phyloP scores from a whole-genome alignment of 2,329 filamentous ascomycete species.

The Exophiala xenobiotica region DNA sequence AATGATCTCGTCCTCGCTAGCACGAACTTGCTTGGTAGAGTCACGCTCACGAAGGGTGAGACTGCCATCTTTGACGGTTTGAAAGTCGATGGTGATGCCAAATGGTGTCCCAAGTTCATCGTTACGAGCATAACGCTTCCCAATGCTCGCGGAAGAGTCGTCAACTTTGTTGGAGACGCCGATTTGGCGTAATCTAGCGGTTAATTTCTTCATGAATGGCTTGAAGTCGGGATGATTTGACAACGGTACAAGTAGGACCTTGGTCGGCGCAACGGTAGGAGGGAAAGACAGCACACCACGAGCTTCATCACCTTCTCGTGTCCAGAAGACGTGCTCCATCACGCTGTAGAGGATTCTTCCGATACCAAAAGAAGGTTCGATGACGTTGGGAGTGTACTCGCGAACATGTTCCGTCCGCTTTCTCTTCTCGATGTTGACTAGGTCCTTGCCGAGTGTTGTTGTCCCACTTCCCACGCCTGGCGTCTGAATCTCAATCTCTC shows the following conservation, averaged over 20 bases:
- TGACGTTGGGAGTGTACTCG: constrained; percentile 92
- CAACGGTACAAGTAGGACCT: constrained; percentile 88
- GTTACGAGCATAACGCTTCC: constrained; percentile 91
- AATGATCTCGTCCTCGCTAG: constrained; percentile 75
- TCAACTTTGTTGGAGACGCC: constrained; percentile 84
- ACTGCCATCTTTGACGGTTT: constrained; percentile 82
- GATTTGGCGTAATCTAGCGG: constrained; percentile 70
- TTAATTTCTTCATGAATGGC: constrained; percentile 71
- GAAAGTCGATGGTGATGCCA: constrained; percentile 93
- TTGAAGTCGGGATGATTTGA: constrained; percentile 78
- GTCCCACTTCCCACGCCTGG: constrained; percentile 66
- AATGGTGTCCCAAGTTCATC: constrained; percentile 94
- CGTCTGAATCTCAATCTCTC: constrained; percentile 76
- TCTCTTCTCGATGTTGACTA: constrained; percentile 79
- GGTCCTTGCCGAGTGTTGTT: constrained; percentile 74
- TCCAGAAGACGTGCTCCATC: constrained; percentile 96
- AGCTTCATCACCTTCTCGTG: constrained; percentile 76
- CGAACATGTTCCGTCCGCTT: constrained; percentile 79
- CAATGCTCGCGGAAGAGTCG: constrained; percentile 86
- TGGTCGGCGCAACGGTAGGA: constrained; percentile 81
- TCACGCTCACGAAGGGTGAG: constrained; percentile 89
- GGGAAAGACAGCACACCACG: constrained; percentile 79
- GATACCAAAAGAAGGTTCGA: constrained; percentile 97
- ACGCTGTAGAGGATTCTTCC: constrained; percentile 90
- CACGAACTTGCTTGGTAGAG: constrained; percentile 85